Percentiles rank a stretch among this genome's conserved stretches.
phyloP scores from a whole-genome alignment of 2,329 filamentous ascomycete species.

The Aspergillus sp. region DNA sequence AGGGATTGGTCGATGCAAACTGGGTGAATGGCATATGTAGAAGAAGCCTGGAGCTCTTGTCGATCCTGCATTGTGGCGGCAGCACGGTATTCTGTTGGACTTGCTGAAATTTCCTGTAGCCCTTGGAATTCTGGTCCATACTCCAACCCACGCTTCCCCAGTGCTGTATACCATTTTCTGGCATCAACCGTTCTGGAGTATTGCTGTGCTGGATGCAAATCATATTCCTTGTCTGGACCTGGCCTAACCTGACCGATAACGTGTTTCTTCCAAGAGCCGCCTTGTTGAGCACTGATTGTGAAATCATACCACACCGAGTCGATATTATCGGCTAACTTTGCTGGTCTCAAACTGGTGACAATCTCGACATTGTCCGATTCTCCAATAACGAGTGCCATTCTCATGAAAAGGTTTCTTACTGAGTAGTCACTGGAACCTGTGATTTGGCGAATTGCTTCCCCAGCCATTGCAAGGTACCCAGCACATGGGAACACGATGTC shows the following conservation, averaged over 20 bases:
- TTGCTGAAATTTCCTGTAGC: conserved; percentile 8
- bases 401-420: no score
- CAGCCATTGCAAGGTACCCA: no score
- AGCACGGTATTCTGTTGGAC: conserved; percentile 1
- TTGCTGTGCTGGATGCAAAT: background rate
- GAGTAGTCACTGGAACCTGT: no score
- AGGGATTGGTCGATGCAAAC: no score
- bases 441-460: no score
- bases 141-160: conserved; percentile 8
- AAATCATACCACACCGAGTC: conserved; percentile 13
- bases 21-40: no score
- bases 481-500: no score
- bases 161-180: conserved; percentile 5
- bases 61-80: background rate
- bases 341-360: conserved; percentile 8
- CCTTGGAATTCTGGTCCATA: conserved; percentile 11
- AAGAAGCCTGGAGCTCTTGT: no score
- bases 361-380: conserved; percentile 5
- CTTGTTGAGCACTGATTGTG: conserved; percentile 6
- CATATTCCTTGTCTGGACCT: background rate
- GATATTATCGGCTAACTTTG: conserved; percentile 1
- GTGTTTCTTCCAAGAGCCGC: conserved; percentile 10
- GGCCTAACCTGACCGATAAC: conserved; percentile 9
- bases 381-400: no score
- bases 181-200: conserved; percentile 1